Evolutionary conservation across 768 basidiomycete genomes (phyloP).

Genomic region (Pulveroboletus sp.): DNA sequence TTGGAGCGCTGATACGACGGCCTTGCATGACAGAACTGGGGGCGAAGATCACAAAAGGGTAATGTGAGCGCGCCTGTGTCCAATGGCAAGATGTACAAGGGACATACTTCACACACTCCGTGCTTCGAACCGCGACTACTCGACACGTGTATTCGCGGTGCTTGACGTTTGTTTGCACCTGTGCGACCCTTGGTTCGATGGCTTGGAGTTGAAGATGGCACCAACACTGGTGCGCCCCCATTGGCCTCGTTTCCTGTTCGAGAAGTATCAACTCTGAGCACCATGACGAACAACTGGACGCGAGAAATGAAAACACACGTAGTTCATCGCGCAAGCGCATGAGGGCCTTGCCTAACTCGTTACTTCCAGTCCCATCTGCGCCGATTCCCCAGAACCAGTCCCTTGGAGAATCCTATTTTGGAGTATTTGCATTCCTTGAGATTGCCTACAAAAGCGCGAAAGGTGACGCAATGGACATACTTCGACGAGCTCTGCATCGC

Average conservation of each 20-base stretch:
- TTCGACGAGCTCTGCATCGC: constrained; percentile 66
- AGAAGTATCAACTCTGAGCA: constrained; percentile 1
- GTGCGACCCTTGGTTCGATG: constrained; percentile 1
- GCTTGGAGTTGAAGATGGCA: constrained; percentile 2
- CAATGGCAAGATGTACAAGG: neutral
- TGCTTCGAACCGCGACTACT: constrained; percentile 4
- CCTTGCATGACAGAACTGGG: constrained; percentile 51
- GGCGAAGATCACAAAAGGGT: constrained; percentile 9
- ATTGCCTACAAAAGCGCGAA: neutral
- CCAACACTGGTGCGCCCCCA: neutral
- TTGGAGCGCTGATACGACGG: constrained; percentile 53
- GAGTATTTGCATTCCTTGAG: neutral
- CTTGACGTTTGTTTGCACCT: constrained; percentile 3
- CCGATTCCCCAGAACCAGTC: constrained; percentile 80
- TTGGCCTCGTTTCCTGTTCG: constrained; percentile 11
- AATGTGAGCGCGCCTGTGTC: neutral
- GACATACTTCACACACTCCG: constrained; percentile 24
- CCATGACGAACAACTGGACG: neutral
- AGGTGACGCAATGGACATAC: constrained; percentile 32
- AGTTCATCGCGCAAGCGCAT: constrained; percentile 59
- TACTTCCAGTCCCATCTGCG: constrained; percentile 60
- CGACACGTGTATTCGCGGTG: constrained; percentile 8
- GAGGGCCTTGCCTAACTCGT: constrained; percentile 71
- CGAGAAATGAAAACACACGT: constrained; percentile 29
- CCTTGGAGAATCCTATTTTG: constrained; percentile 70